These are phyloP conservation scores for Aspergillus transmontanensis DNA, from an alignment of 2,329 filamentous ascomycete genomes.

Conservation along the genomic window DNA sequence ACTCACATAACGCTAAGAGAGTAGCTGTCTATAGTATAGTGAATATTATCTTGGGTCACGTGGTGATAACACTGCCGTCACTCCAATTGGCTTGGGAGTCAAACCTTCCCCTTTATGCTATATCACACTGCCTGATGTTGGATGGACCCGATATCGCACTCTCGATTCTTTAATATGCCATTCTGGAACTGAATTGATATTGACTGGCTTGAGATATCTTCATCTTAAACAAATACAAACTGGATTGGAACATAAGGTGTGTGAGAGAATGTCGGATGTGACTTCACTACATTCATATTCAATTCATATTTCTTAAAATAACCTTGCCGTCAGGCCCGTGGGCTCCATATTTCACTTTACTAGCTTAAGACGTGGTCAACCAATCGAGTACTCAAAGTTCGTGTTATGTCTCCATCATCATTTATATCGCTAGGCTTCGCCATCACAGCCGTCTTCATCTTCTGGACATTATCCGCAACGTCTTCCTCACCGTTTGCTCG, in stretches of 20 bases:
- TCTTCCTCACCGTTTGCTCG: slow-evolving; percentile 41
- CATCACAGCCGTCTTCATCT: slow-evolving; percentile 46
- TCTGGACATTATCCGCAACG: slow-evolving; percentile 46
- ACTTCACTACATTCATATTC: neutral
- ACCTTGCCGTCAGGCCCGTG: neutral
- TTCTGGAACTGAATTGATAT: neutral
- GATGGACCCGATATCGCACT: neutral
- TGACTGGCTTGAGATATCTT: neutral
- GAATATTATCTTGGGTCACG: neutral
- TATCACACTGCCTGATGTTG: neutral
- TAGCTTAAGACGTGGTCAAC: neutral
- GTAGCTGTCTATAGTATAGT: no score
- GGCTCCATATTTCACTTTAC: neutral
- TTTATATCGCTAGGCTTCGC: slow-evolving; percentile 35
- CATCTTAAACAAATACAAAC: neutral
- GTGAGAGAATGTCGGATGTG: neutral
- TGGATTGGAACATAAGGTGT: neutral
- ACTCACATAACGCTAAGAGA: no score
- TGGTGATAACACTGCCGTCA: neutral
- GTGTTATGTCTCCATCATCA: slow-evolving; percentile 21
- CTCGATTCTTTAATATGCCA: neutral
- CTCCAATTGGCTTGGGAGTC: neutral
- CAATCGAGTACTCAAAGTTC: neutral
- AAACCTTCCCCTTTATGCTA: neutral
- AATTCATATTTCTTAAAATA: neutral